Evolutionary conservation across 768 basidiomycete genomes (phyloP).

Genomic region (Amanita subjunquillea): DNA sequence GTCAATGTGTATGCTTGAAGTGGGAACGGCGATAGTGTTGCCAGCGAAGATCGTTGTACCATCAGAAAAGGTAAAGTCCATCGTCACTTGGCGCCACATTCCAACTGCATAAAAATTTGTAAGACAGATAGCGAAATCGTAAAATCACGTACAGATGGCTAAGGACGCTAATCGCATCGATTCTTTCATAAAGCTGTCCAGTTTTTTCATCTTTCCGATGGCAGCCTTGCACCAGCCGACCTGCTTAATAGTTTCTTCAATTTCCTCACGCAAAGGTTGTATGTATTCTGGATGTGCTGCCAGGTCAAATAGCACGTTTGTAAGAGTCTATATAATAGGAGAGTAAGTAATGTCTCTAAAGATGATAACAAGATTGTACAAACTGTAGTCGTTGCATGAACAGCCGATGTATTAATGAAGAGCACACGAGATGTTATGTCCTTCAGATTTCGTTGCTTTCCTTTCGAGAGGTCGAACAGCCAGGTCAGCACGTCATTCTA

Average conservation of each 20-base stretch:
- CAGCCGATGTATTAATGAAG: constrained; percentile 25
- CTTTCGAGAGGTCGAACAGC: constrained; percentile 28
- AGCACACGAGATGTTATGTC: constrained; percentile 25
- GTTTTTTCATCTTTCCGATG: constrained; percentile 26
- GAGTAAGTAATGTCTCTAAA: not conserved
- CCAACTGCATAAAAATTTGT: constrained; percentile 9
- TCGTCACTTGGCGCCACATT: constrained; percentile 20
- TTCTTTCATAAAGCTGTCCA: constrained; percentile 39
- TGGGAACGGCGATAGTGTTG: constrained; percentile 9
- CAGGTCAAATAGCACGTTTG: constrained; percentile 24
- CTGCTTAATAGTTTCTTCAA: constrained; percentile 23
- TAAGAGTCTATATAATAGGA: constrained; percentile 20
- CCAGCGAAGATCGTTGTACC: constrained; percentile 18
- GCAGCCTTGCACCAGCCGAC: constrained; percentile 28
- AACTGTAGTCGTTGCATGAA: constrained; percentile 33
- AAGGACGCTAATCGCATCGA: constrained; percentile 19
- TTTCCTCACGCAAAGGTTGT: constrained; percentile 29
- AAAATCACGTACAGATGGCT: constrained; percentile 10
- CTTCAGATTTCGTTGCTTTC: constrained; percentile 7
- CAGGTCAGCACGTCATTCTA: constrained; percentile 39
- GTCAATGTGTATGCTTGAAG: constrained; percentile 7
- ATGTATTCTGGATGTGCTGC: constrained; percentile 22
- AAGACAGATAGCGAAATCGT: constrained; percentile 8
- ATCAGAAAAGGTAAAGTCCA: constrained; percentile 27
- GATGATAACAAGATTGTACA: not conserved